Conservation (phyloP, 352 stramenopile genomes). For the Phytophthora niederhauseri region DNA sequence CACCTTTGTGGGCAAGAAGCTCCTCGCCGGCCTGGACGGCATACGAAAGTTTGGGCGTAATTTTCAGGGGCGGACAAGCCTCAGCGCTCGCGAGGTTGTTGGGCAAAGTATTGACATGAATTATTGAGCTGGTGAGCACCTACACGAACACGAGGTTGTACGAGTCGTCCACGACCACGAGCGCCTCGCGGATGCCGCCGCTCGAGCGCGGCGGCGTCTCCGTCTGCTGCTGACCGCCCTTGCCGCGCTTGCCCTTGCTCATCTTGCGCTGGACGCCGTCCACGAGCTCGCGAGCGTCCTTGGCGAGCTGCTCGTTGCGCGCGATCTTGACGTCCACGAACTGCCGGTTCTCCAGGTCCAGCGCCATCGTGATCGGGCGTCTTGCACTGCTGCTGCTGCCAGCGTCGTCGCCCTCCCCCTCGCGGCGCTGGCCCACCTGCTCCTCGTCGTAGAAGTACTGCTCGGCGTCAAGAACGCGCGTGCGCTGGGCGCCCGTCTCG, state of each 20-base stretch:
- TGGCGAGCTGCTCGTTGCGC: slow-evolving; percentile 61
- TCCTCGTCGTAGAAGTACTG: slow-evolving; percentile 47
- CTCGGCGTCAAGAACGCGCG: slow-evolving; percentile 53
- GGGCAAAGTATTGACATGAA: slow-evolving; percentile 2
- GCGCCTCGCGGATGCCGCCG: slow-evolving; percentile 12
- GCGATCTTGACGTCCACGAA: slow-evolving; percentile 47
- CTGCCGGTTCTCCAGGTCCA: slow-evolving; percentile 54
- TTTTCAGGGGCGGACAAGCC: slow-evolving; percentile 6
- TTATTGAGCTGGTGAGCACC: slow-evolving; percentile 7
- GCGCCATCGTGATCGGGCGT: slow-evolving; percentile 46
- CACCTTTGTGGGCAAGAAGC: too few relatives aligned
- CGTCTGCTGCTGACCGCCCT: slow-evolving; percentile 3
- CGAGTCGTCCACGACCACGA: slow-evolving; percentile 50
- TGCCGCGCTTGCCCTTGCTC: slow-evolving; percentile 35
- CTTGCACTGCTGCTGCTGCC: slow-evolving; percentile 9
- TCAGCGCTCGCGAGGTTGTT: neutral
- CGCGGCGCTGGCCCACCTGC: slow-evolving; percentile 13
- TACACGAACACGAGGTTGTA: slow-evolving; percentile 64
- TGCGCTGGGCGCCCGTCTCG: slow-evolving; percentile 47
- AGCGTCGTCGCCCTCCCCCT: neutral
- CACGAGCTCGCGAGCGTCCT: slow-evolving; percentile 58
- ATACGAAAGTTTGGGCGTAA: slow-evolving; percentile 12
- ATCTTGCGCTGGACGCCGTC: slow-evolving; percentile 56
- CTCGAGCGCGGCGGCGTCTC: slow-evolving; percentile 4
- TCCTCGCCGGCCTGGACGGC: neutral